Evolutionary conservation across 106 monocot genomes (phyloP).

Genomic region (Dioscorea dumetorum): DNA sequence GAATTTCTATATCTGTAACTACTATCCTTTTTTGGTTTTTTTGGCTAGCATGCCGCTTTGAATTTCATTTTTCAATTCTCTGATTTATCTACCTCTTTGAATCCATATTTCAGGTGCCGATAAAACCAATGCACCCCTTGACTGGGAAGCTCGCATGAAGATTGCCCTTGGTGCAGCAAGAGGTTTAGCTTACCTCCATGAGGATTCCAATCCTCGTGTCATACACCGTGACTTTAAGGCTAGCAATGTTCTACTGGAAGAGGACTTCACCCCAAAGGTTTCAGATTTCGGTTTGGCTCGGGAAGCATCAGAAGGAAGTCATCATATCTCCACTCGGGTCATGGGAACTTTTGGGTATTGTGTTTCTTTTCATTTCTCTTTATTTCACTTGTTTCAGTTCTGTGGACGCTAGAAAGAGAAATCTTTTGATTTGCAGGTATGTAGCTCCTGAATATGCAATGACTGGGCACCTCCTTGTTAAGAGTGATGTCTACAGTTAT

Average conservation of each 20-base stretch:
- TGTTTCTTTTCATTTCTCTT: too few species aligned
- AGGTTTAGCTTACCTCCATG: slow-evolving; percentile 91
- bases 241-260: slow-evolving; percentile 85
- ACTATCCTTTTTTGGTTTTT: too few species aligned
- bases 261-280: slow-evolving; percentile 91
- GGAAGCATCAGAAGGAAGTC: slow-evolving; percentile 81
- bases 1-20: too few species aligned
- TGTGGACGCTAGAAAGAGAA: too few species aligned
- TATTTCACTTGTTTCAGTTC: too few species aligned
- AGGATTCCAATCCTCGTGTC: slow-evolving; percentile 93
- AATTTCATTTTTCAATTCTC: not conserved
- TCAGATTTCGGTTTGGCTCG: slow-evolving; percentile 96
- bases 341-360: slow-evolving; percentile 99
- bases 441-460: slow-evolving; percentile 99
- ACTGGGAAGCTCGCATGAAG: slow-evolving; percentile 90
- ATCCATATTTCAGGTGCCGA: slow-evolving; percentile 55
- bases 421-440: slow-evolving; percentile 43
- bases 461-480: slow-evolving; percentile 91
- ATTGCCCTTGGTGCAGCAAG: slow-evolving; percentile 95
- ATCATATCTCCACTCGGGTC: slow-evolving; percentile 81
- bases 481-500: slow-evolving; percentile 97
- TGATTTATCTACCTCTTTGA: not conserved
- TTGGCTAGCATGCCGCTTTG: not conserved
- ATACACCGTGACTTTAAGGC: slow-evolving; percentile 98
- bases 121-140: slow-evolving; percentile 39